phyloP scores from a whole-genome alignment of 1,139 yeast genomes.

The Pichia sp. region DNA sequence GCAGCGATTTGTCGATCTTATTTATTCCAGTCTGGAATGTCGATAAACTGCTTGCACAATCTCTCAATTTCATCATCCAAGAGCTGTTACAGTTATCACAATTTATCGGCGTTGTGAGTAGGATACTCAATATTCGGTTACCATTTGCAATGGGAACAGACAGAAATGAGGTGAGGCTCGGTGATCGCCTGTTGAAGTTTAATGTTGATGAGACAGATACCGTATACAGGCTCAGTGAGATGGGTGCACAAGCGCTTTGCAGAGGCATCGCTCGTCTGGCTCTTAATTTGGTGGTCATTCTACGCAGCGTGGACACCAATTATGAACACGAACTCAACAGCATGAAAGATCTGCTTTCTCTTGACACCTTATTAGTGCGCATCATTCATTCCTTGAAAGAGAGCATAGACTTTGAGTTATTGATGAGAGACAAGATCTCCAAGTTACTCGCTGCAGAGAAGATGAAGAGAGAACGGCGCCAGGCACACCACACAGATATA shows the following conservation, averaged over 20 bases:
- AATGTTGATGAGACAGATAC: background rate
- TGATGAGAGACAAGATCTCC: background rate
- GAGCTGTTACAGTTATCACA: slow-evolving; percentile 9
- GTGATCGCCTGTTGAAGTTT: slow-evolving; percentile 1
- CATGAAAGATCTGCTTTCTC: slow-evolving; percentile 13
- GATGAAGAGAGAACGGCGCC: too few species aligned
- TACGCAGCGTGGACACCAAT: slow-evolving; percentile 13
- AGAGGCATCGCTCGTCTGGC: slow-evolving; percentile 17
- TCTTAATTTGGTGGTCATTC: slow-evolving; percentile 14
- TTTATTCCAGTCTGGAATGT: slow-evolving; percentile 16
- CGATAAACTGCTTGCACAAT: slow-evolving; percentile 3
- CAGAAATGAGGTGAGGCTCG: slow-evolving; percentile 4
- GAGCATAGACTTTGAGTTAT: background rate
- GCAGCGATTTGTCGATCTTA: background rate
- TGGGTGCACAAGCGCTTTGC: slow-evolving; percentile 14
- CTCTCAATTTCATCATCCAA: slow-evolving; percentile 9
- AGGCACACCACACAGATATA: too few species aligned
- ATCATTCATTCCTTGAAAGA: background rate
- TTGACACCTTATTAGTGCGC: slow-evolving; percentile 14
- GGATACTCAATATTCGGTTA: slow-evolving; percentile 7
- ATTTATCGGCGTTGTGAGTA: slow-evolving; percentile 6
- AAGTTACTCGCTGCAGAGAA: too few species aligned
- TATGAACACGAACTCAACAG: slow-evolving; percentile 1
- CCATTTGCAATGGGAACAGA: slow-evolving; percentile 10
- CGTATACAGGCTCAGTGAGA: slow-evolving; percentile 3